phyloP scores from a whole-genome alignment of 2,329 filamentous ascomycete species.

The Trichoderma simmonsii region DNA sequence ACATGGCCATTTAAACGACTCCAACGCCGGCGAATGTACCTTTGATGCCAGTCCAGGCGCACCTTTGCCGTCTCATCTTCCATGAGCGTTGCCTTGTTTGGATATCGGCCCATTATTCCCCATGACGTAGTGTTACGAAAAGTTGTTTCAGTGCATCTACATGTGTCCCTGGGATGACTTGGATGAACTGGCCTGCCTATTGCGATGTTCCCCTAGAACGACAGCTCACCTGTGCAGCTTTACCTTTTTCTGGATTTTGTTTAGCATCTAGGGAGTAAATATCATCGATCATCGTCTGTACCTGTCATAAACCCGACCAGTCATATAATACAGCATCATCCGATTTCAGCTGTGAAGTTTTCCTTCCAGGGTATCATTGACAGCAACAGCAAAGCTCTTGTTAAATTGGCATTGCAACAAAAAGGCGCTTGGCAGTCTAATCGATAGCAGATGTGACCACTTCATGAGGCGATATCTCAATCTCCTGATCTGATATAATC shows the following conservation, averaged over 20 bases:
- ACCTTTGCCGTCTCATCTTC: not conserved
- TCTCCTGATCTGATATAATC: not conserved
- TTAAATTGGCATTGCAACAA: not conserved
- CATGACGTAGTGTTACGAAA: constrained; percentile 5
- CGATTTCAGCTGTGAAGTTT: not conserved
- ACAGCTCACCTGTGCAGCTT: not conserved
- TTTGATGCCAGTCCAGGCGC: not conserved
- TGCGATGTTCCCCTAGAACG: not conserved
- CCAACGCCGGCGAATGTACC: not conserved
- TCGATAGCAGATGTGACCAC: not conserved
- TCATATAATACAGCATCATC: not conserved
- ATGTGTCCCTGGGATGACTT: not conserved
- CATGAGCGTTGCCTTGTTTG: not conserved
- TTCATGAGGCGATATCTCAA: not conserved
- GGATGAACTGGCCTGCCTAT: not conserved
- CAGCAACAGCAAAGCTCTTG: not conserved
- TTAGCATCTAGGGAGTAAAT: not conserved
- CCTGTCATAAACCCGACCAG: not conserved
- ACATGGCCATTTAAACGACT: not conserved
- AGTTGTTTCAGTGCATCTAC: not conserved
- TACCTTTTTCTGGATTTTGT: not conserved
- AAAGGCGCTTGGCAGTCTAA: not conserved
- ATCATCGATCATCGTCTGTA: not conserved
- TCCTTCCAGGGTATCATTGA: not conserved
- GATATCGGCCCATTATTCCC: not conserved